These are phyloP conservation scores for Hemisphaericaspora subhashii DNA, from an alignment of 1,139 yeast species.

Conservation along the genomic window DNA sequence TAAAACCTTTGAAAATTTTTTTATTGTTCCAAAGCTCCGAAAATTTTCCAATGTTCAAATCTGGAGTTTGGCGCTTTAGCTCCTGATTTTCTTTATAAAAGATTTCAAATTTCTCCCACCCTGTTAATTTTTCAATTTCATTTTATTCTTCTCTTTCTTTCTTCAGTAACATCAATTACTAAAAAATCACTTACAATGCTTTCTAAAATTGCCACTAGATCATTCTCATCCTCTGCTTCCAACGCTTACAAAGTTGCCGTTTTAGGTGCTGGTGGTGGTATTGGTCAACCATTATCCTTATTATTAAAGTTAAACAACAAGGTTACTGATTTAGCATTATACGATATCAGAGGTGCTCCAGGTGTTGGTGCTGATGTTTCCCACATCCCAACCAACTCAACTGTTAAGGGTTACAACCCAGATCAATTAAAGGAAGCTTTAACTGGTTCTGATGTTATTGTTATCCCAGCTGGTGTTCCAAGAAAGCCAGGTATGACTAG, in stretches of 20 bases:
- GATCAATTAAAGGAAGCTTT: conserved; percentile 62
- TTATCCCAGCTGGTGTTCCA: conserved; percentile 96
- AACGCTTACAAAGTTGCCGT: conserved; percentile 73
- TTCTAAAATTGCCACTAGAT: conserved; percentile 56
- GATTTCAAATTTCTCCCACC: neutral
- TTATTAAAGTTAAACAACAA: conserved; percentile 68
- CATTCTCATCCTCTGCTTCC: conserved; percentile 62
- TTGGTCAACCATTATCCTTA: conserved; percentile 92
- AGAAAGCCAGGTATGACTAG: conserved; percentile 99
- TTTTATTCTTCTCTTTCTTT: conserved; percentile 5
- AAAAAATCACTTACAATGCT: conserved; percentile 31
- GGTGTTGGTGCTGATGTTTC: conserved; percentile 93
- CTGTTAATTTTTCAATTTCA: neutral
- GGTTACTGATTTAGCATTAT: conserved; percentile 68
- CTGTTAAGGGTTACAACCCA: conserved; percentile 70
- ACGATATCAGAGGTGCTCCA: conserved; percentile 86
- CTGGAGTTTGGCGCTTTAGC: conserved; percentile 1
- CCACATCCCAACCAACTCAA: conserved; percentile 82
- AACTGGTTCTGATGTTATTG: conserved; percentile 70
- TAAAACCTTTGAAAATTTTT: neutral
- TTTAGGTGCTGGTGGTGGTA: conserved; percentile 83
- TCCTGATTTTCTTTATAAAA: neutral
- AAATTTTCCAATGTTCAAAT: conserved; percentile 1
- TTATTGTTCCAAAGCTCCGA: neutral
- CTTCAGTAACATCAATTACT: neutral